A percentile compares a stretch with the other conserved stretches of the same genome.
These are phyloP conservation scores for Cutaneotrichosporon sp. DNA, from an alignment of 1,284 basidiomycete species.

Conservation along the genomic window DNA sequence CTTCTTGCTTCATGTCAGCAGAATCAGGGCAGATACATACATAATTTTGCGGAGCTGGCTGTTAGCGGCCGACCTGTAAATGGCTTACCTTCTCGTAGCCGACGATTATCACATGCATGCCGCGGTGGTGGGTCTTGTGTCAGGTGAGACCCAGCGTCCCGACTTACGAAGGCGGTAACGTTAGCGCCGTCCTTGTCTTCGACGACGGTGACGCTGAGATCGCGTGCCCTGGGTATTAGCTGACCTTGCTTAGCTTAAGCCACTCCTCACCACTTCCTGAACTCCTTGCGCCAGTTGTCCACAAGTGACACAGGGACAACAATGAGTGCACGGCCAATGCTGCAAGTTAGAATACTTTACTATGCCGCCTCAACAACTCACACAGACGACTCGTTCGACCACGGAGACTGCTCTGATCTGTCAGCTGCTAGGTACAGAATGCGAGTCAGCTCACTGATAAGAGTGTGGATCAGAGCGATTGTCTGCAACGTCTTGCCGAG, in stretches of 20 bases:
- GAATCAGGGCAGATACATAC: constrained; percentile 49
- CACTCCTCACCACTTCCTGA: constrained; percentile 72
- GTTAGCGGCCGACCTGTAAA: not conserved
- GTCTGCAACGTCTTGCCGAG: constrained; percentile 87
- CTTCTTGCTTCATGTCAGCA: constrained; percentile 34
- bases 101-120: constrained; percentile 79
- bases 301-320: constrained; percentile 92
- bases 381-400: constrained; percentile 56
- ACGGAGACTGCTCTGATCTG: constrained; percentile 66
- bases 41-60: constrained; percentile 67
- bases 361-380: constrained; percentile 16
- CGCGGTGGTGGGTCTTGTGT: constrained; percentile 54
- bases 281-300: constrained; percentile 96
- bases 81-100: constrained; percentile 71
- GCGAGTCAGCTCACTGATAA: constrained; percentile 65
- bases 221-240: constrained; percentile 9
- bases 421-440: constrained; percentile 4
- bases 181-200: constrained; percentile 65
- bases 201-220: constrained; percentile 62
- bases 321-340: constrained; percentile 72
- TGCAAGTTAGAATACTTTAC: constrained; percentile 22
- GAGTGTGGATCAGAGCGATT: constrained; percentile 78
- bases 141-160: constrained; percentile 47
- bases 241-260: too few species aligned
- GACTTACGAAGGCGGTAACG: constrained; percentile 69